Evolutionary conservation across 2,329 filamentous ascomycete genomes (phyloP), one percentile per base, ranked within the genome.

Genomic region (Lachnellula subtilissima): DNA sequence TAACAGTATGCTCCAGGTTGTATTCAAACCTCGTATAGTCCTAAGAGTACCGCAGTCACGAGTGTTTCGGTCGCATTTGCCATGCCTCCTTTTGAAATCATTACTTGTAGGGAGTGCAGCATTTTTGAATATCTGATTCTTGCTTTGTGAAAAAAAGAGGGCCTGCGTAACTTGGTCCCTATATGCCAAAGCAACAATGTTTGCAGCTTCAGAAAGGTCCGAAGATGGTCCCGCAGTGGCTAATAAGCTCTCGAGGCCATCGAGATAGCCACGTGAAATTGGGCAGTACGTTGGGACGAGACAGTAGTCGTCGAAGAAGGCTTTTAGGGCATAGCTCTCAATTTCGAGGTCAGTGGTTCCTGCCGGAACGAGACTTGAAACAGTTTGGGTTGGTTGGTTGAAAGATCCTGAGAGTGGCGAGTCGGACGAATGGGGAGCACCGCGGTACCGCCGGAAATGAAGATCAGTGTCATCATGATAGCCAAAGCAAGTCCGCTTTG

Each of bases 221-320:
- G 62, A 61, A 7, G 58, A 40, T 17, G 48, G 52, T 5, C 58
- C 60, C 12, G 56, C 51, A 23, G 48, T n/a, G 8, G 15, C 43
- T 4, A 57, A 25, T 52, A 64, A 43, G 2, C 43, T 28, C 42
- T 61, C 57, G 15, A 65, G 45, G 8, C 57, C 53, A 46, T 62
- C 53, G 17, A 65, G 57, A 42, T 54, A 64, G 8, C 62, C 63
- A 25, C 56, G 52, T 32, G 63, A 65, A 3, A 64, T 42, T 23
- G 37, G 40, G 15, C 36, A 28, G 42, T 63, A 58, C 14, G 50
- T 46, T 12, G 62, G 53, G 17, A 51, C 5, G 17, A 64, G 35
- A 50, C 62, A 63, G 32, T 55, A 65, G 23, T 64, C 61, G 19
- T 61, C 58, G 45, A 62, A 54, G 48, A 65, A 65, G 9, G 54